Percentiles rank a stretch among this genome's conserved stretches.
These are phyloP conservation scores for Mucor racemosus DNA, from an alignment of 371 early-diverging fungal genomes.

Conservation along the genomic window DNA sequence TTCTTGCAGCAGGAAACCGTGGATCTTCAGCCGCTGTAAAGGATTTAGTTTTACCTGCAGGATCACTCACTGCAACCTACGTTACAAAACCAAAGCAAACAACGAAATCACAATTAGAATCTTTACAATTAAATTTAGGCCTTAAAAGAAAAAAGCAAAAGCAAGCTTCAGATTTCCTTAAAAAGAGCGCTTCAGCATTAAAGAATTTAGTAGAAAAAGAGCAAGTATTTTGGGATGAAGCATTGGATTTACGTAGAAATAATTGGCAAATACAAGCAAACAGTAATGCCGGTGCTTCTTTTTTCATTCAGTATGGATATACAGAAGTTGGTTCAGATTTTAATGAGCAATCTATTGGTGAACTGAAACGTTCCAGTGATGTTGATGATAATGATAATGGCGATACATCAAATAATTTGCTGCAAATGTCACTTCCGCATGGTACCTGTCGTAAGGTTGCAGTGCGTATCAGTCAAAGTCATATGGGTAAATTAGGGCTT, in stretches of 20 bases:
- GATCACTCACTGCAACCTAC: slow-evolving; percentile 61
- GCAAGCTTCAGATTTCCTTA: slow-evolving; percentile 63
- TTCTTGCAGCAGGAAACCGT: slow-evolving; percentile 60
- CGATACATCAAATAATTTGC: not conserved
- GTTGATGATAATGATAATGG: not conserved
- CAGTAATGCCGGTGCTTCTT: slow-evolving; percentile 28
- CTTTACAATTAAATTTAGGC: slow-evolving; percentile 67
- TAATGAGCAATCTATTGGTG: slow-evolving; percentile 33
- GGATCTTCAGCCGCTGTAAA: slow-evolving; percentile 29
- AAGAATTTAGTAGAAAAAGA: slow-evolving; percentile 58
- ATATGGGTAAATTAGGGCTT: slow-evolving; percentile 22
- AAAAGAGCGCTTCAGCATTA: slow-evolving; percentile 57
- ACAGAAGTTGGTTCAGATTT: slow-evolving; percentile 46
- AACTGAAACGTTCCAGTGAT: slow-evolving; percentile 28
- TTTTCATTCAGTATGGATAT: slow-evolving; percentile 63
- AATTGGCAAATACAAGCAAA: slow-evolving; percentile 71
- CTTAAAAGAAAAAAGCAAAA: slow-evolving; percentile 71
- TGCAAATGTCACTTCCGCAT: slow-evolving; percentile 32
- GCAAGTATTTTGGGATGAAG: slow-evolving; percentile 71
- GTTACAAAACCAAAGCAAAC: slow-evolving; percentile 55
- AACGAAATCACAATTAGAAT: slow-evolving; percentile 54
- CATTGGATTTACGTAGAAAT: slow-evolving; percentile 64
- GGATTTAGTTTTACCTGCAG: slow-evolving; percentile 52
- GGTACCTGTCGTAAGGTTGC: slow-evolving; percentile 21
- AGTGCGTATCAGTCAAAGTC: slow-evolving; percentile 29